Base-by-base conservation (phyloP, 768 basidiomycete genomes). In the Suillus brevipes region DNA sequence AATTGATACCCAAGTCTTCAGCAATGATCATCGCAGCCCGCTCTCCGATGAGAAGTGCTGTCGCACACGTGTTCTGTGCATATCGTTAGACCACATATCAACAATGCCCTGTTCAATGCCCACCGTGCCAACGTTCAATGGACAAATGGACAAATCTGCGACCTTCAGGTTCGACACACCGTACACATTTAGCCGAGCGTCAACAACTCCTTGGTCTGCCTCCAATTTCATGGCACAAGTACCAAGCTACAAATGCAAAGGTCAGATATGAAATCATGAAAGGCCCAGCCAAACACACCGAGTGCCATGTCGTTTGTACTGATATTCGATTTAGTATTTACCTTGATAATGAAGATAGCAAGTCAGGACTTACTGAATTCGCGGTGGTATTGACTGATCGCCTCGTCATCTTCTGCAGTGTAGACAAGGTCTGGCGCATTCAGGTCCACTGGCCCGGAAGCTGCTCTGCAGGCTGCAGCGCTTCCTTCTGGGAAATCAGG, bases 141-240 rank as follows among this genome's bases (percentile, higher is more conserved):
- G 80, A 13, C 70, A 69, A 58, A 82, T 77, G 4, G 82, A 81
- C 40, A 82, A 49, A 80, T 83, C 87, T 55, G 85, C 87, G 31
- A 91, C 82, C 70, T 89, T 88, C 59, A 90, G 75, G 36, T 81
- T 81, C 67, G 77, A 66, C 1, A 85, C 79, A 0, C 87, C 87
- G 66, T 90, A 89, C 14, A 91, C 87, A 66, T 86, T 86, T 47
- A 90, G 74, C n/a, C 77, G 76, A 36, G 82, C 60, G 69, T 91
- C 87, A 8, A 91, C 86, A 4, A 90, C 89, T 16, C 88, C 89
- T 6, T 82, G 83, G 43, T 80, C 63, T 18, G 84, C 79, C 23
- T 82, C 80, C 3, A 86, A 81, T 71, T 87, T 88, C 88, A 90
- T 89, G 1, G 87, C 83, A 64, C 87, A 89, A 0, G 88, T 89